A percentile compares a stretch with the other conserved stretches of the same genome.
phyloP scores from a whole-genome alignment of 352 stramenopile genomes.

The Globisporangium recalcitrans region DNA sequence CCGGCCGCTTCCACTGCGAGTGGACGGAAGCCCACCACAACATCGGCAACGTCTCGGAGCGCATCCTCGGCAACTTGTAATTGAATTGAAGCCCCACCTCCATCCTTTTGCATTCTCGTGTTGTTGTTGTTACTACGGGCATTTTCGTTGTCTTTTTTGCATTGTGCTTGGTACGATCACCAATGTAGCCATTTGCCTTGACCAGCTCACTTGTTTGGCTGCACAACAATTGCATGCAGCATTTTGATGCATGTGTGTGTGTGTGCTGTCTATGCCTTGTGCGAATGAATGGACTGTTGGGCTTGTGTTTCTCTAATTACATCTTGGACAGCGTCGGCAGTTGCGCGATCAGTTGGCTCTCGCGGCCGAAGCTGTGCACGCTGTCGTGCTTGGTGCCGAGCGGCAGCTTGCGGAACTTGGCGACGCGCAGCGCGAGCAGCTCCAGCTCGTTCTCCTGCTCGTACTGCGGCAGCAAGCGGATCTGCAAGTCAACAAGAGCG shows the following conservation, averaged over 20 bases:
- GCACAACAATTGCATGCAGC: no score
- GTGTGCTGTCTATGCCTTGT: not conserved
- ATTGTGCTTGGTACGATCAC: not conserved
- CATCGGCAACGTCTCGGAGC: conserved; percentile 93
- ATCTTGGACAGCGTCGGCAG: conserved; percentile 71
- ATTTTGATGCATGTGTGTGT: not conserved
- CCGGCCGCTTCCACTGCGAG: conserved; percentile 95
- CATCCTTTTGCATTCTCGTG: not conserved
- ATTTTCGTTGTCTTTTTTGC: not conserved
- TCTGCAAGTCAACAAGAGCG: conserved; percentile 3
- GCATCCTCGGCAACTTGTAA: conserved; percentile 91
- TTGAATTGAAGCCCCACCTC: conserved; percentile 6
- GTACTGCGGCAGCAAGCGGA: conserved; percentile 38
- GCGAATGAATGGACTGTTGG: not conserved
- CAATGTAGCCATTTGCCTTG: not conserved
- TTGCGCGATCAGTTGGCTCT: conserved; percentile 58
- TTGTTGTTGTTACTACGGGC: no score
- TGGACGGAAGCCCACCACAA: conserved; percentile 97
- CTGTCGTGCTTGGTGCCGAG: conserved; percentile 24
- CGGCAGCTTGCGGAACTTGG: conserved; percentile 73
- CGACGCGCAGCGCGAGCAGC: conserved; percentile 50
- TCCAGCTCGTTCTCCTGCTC: conserved; percentile 57
- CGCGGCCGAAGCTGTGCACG: conserved; percentile 32
- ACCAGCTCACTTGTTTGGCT: not conserved
- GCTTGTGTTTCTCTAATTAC: conserved; percentile 20